These are phyloP conservation scores for Mortierella sp. DNA, from an alignment of 371 early-diverging fungal species.

Conservation along the genomic window DNA sequence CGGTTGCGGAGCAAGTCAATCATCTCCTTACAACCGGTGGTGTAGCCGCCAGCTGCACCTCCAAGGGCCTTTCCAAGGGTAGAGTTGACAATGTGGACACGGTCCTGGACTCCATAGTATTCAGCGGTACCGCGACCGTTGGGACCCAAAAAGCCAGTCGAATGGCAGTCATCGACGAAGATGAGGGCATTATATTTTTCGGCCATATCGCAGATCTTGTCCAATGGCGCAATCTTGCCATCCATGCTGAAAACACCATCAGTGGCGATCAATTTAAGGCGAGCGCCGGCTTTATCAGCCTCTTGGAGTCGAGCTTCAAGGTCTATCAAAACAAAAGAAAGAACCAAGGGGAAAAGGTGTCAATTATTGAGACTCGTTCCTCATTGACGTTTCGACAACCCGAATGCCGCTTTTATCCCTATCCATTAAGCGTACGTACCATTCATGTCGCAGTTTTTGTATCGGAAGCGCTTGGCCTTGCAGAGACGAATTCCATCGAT, in stretches of 20 bases:
- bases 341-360: not conserved
- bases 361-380: not conserved
- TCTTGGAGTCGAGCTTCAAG: conserved; percentile 64
- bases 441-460: conserved; percentile 67
- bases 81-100: conserved; percentile 74
- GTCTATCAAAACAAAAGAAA: conserved; percentile 41
- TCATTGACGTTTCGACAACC: not conserved
- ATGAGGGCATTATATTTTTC: conserved; percentile 72
- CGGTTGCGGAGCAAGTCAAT: conserved; percentile 69
- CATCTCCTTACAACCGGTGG: conserved; percentile 65
- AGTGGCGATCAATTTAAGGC: conserved; percentile 69
- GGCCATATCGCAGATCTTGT: conserved; percentile 72
- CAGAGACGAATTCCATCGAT: conserved; percentile 76
- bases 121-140: conserved; percentile 74
- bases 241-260: conserved; percentile 81
- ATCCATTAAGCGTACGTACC: conserved; percentile 24
- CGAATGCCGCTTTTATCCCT: not conserved
- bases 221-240: conserved; percentile 71
- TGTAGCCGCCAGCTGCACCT: conserved; percentile 77
- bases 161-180: conserved; percentile 76
- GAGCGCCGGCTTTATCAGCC: conserved; percentile 63
- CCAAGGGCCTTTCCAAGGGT: conserved; percentile 78
- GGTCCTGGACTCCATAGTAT: conserved; percentile 67
- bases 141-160: conserved; percentile 73
- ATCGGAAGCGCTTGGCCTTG: conserved; percentile 73